Evolutionary conservation across 768 basidiomycete species (phyloP), one percentile per base, ranked within the genome.

Genomic region (Amanita rubescens): DNA sequence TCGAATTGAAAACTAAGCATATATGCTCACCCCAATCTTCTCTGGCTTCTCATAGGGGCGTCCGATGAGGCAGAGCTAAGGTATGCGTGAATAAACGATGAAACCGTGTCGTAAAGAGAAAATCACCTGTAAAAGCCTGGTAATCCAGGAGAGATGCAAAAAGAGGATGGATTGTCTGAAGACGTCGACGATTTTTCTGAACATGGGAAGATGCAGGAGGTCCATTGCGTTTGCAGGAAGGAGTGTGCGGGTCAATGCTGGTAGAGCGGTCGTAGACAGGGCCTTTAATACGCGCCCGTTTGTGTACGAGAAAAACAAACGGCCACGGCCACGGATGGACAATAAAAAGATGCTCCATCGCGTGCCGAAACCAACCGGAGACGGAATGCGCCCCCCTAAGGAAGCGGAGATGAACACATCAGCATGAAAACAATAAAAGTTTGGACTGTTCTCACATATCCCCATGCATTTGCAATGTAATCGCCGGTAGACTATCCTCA

Each of bases 401-500:
- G 33, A 48, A 49, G 34, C 49, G 33, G 55, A 50, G 38, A 50
- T 44, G 32, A 37, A 43, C 33, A 38, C 55, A 51, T 44, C 55
- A 19, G 27, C 43, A 6, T 25, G 17, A 33, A 48, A 27, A 56
- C 50, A 56, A 56, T 51, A 52, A 45, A 14, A 47, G 33, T 17
- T 14, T 17, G 30, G 34, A 30, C 15, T 38, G 14, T 52, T 56
- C 51, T 51, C 55, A 56, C 38, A 56, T 56, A 46, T 42, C 43
- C 51, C 51, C 55, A 33, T 42, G 30, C 14, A 48, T 42, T 35
- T 20, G 41, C 5, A n/a, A 17, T 25, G 34, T 44, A 53, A 53
- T 46, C 30, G 17, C 43, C 52, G 44, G 42, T 19, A 53, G 44
- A 10, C 52, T 20, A 42, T 12, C 10, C 52, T 25, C n/a, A 32